Percentiles rank a stretch among this genome's conserved stretches.
These are phyloP conservation scores for Aspergillus incahuasiensis DNA, from an alignment of 495 filamentous ascomycete species.

Conservation along the genomic window DNA sequence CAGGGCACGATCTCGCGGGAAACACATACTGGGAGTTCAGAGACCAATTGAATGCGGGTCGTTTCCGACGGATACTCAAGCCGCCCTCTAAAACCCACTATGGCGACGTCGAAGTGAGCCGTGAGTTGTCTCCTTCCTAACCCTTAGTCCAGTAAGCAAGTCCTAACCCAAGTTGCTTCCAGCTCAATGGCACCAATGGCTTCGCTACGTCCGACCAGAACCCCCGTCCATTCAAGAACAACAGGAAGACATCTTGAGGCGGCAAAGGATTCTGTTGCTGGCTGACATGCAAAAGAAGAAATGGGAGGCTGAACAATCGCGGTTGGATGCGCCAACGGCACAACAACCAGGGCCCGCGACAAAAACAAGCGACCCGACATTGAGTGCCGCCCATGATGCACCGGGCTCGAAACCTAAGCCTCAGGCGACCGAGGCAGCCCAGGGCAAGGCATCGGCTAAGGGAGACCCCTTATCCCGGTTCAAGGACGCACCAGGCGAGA, in stretches of 20 bases:
- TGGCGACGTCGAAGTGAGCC: constrained; percentile 60
- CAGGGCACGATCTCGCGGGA: constrained; percentile 78
- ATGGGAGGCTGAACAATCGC: constrained; percentile 74
- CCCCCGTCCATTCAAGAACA: constrained; percentile 77
- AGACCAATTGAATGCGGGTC: constrained; percentile 53
- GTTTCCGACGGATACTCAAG: constrained; percentile 63
- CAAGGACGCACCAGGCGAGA: constrained; percentile 55
- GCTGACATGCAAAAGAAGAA: constrained; percentile 73
- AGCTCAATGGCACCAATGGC: constrained; percentile 96
- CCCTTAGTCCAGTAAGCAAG: background rate
- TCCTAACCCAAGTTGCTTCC: constrained; percentile 21
- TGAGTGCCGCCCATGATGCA: constrained; percentile 19
- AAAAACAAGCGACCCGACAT: constrained; percentile 28
- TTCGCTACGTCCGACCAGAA: constrained; percentile 69
- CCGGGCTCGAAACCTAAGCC: background rate
- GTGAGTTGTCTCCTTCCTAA: constrained; percentile 28
- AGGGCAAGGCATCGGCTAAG: constrained; percentile 18
- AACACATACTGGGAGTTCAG: constrained; percentile 97
- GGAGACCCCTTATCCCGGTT: constrained; percentile 60
- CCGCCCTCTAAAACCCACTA: constrained; percentile 56
- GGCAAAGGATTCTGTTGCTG: constrained; percentile 63
- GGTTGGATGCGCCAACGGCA: constrained; percentile 52
- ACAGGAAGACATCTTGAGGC: constrained; percentile 60
- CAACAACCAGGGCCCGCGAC: constrained; percentile 40
- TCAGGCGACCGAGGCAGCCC: background rate